A percentile compares a stretch with the other conserved stretches of the same genome.
phyloP scores from a whole-genome alignment of 2,329 filamentous ascomycete genomes.

The Tothia fuscella region DNA sequence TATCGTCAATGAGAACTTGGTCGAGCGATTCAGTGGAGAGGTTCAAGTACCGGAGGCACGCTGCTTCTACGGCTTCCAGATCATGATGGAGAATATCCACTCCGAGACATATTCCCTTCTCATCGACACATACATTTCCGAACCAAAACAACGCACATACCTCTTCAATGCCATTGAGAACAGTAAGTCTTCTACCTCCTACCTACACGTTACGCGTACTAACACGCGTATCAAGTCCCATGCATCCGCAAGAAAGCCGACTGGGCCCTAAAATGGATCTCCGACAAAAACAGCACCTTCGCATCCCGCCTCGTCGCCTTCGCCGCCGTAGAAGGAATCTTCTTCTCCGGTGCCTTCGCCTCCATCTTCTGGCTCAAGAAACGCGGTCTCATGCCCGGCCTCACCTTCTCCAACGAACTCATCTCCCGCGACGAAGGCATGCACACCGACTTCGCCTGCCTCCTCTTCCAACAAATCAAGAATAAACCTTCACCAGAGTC shows the following conservation, averaged over 20 bases:
- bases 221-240: slow-evolving; percentile 49
- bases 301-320: slow-evolving; percentile 93
- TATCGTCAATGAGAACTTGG: slow-evolving; percentile 98
- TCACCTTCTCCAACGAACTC: slow-evolving; percentile 99
- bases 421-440: slow-evolving; percentile 99
- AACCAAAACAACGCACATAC: slow-evolving; percentile 83
- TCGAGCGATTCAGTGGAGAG: slow-evolving; percentile 94
- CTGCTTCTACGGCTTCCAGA: slow-evolving; percentile 99
- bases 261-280: slow-evolving; percentile 93
- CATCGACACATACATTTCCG: slow-evolving; percentile 99
- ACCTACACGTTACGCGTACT: slow-evolving; percentile 16
- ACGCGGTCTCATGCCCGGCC: slow-evolving; percentile 94
- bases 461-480: slow-evolving; percentile 95
- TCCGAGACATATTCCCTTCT: slow-evolving; percentile 98
- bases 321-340: slow-evolving; percentile 96
- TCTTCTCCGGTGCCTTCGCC: slow-evolving; percentile 97
- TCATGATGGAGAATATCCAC: slow-evolving; percentile 99
- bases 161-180: slow-evolving; percentile 99
- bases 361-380: slow-evolving; percentile 99
- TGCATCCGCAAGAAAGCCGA: slow-evolving; percentile 98
- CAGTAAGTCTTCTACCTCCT: slow-evolving; percentile 41
- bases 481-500: slow-evolving; percentile 74
- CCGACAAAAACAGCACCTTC: slow-evolving; percentile 86
- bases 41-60: slow-evolving; percentile 96
- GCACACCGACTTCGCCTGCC: slow-evolving; percentile 97